Evolutionary conservation across 371 early-diverging fungal genomes (phyloP).

Genomic region (Apophysomyces variabilis): DNA sequence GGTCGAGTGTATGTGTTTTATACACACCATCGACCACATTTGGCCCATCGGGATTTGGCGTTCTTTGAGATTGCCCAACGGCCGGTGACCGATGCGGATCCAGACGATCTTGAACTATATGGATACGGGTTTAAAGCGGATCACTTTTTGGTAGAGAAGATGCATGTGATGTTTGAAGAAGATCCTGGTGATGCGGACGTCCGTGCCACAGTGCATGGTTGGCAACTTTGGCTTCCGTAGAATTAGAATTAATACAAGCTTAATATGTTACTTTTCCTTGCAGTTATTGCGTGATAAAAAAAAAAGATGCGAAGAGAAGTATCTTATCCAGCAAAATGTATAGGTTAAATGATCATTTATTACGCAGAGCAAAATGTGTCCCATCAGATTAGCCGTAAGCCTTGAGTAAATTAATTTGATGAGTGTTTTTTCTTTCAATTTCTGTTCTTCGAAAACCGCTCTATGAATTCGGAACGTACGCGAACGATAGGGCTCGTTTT

Average conservation of each 20-base stretch:
- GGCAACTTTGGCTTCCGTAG: slow-evolving; percentile 54
- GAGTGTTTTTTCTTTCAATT: too few species aligned
- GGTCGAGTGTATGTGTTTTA: slow-evolving; percentile 71
- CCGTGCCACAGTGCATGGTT: slow-evolving; percentile 87
- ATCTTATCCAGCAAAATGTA: too few species aligned
- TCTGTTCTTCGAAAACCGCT: neutral
- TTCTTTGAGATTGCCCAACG: slow-evolving; percentile 82
- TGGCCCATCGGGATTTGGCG: slow-evolving; percentile 77
- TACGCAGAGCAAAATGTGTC: too few species aligned
- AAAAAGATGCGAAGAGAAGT: too few species aligned
- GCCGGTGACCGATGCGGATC: slow-evolving; percentile 41
- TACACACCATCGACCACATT: slow-evolving; percentile 72
- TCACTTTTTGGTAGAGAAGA: slow-evolving; percentile 68
- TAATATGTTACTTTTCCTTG: too few species aligned
- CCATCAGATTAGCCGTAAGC: too few species aligned
- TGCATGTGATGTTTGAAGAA: slow-evolving; percentile 88
- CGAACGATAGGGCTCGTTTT: slow-evolving; percentile 50
- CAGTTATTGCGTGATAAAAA: too few species aligned
- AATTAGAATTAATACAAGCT: too few species aligned
- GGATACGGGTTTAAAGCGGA: slow-evolving; percentile 77
- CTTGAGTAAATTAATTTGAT: neutral
- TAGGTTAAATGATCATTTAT: too few species aligned
- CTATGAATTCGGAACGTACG: slow-evolving; percentile 12
- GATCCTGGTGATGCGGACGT: slow-evolving; percentile 84
- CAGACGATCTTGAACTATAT: slow-evolving; percentile 55